Conservation (phyloP, 78 protist species). For the Isochrysis galbana region DNA sequence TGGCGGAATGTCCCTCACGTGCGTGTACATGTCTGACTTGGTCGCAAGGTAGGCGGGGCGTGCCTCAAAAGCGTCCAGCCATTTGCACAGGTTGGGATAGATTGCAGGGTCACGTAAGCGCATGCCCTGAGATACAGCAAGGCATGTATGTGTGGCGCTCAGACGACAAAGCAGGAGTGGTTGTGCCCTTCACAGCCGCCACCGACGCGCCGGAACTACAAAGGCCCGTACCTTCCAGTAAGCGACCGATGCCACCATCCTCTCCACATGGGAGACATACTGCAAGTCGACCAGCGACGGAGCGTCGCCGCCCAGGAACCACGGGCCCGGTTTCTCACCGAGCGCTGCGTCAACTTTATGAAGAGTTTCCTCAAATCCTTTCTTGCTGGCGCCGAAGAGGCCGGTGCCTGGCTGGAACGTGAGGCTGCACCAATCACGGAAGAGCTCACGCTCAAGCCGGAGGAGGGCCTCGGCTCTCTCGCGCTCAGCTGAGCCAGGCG, state of each 20-base stretch:
- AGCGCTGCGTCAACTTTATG: not conserved
- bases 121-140: not conserved
- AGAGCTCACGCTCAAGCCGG: constrained; percentile 23
- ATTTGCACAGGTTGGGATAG: not conserved
- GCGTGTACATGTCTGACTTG: constrained; percentile 54
- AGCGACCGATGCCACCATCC: constrained; percentile 28
- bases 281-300: constrained; percentile 54
- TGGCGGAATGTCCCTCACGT: constrained; percentile 44
- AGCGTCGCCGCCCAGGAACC: constrained; percentile 49
- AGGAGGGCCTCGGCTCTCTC: not conserved
- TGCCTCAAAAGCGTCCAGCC: constrained; percentile 50
- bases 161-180: too few relatives aligned
- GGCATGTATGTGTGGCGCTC: too few relatives aligned
- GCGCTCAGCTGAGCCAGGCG: not conserved
- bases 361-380: not conserved
- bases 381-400: not conserved
- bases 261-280: constrained; percentile 52
- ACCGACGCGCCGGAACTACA: too few relatives aligned
- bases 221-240: constrained; percentile 48
- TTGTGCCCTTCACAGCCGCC: too few relatives aligned
- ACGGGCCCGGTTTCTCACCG: not conserved
- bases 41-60: constrained; percentile 31
- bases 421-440: constrained; percentile 29
- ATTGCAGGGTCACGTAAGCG: not conserved
- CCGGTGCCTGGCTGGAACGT: not conserved